Base-by-base conservation (phyloP, 352 stramenopile species). In the Phytophthora megakarya region DNA sequence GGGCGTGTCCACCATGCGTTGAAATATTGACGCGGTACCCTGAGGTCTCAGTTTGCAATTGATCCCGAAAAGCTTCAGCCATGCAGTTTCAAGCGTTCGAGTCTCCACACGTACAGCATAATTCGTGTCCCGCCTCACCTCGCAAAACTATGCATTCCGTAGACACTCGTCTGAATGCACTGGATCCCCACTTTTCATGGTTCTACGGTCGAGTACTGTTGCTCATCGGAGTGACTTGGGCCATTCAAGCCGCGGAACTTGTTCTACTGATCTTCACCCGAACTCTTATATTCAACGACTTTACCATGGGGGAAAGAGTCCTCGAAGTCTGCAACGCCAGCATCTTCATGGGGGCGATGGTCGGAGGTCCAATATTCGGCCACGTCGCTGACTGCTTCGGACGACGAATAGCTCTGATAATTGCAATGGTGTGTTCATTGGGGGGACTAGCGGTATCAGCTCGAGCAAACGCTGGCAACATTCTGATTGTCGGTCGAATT, bases 211-310 rank as follows among this genome's bases (percentile, higher is more conserved):
- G 61, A 10, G 45, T 85, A 26, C 43, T 85, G 19, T 21, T 74
- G 19, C 19, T 71, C 28, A 53, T 51, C 8, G 76, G 76, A 11
- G 43, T 74, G 22, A 75, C 67, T 13, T 81, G 73, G 73, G 71
- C 68, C 13, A 61, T 85, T 54, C 70, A 80, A 69, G 55, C 76
- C 23, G 60, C 72, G 26, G 71, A 76, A 26, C 71, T 77, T 7
- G 64, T 62, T 3, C 52, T 83, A n/a, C 76, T 85, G 26, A 40
- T 63, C 3, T 85, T 75, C 65, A 77, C 72, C 30, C 56, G 74
- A 13, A 45, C 38, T 8, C 46, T 68, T 5, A 64, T 85, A 35
- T 43, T 53, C 18, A 72, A 66, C 15, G 58, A 73, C 39, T 64
- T 76, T 39, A 54, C 46, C 40, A 78, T 81, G 59, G 58, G 55